These are phyloP conservation scores for Fonsecaea pugnacius DNA, from an alignment of 2,329 filamentous ascomycete species.

Conservation along the genomic window DNA sequence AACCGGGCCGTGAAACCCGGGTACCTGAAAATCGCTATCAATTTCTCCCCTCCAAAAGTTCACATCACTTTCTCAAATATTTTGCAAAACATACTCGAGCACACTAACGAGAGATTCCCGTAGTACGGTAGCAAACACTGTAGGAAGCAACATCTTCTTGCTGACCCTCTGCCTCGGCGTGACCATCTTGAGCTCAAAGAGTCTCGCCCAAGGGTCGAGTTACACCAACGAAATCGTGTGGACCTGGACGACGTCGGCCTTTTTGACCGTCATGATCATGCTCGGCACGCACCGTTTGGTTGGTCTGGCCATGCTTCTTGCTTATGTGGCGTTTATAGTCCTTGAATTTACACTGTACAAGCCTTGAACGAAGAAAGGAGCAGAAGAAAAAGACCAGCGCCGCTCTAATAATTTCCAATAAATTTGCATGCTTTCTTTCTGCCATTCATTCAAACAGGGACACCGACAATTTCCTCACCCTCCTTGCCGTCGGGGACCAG, in stretches of 20 bases:
- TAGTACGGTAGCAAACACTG: constrained; percentile 56
- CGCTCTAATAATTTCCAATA: too few relatives aligned
- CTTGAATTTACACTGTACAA: constrained; percentile 42
- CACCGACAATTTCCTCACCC: constrained; percentile 35
- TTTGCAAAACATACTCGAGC: too few relatives aligned
- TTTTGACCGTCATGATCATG: constrained; percentile 14
- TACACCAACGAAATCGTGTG: constrained; percentile 18
- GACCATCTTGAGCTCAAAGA: constrained; percentile 12
- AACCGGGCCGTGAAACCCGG: not conserved
- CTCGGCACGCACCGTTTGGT: constrained; percentile 19
- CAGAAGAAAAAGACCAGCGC: not conserved
- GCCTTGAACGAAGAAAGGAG: not conserved
- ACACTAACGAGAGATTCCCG: not conserved
- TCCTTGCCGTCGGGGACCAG: constrained; percentile 49
- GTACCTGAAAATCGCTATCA: not conserved
- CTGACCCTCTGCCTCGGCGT: constrained; percentile 54
- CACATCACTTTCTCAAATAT: too few relatives aligned
- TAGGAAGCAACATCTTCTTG: constrained; percentile 61
- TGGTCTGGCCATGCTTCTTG: constrained; percentile 40
- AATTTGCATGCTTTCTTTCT: not conserved
- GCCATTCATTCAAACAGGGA: constrained; percentile 36
- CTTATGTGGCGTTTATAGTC: constrained; percentile 44
- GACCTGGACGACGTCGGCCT: constrained; percentile 15
- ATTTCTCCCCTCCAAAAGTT: not conserved
- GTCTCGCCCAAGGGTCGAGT: constrained; percentile 6